A percentile compares a stretch with the other conserved stretches of the same genome.
phyloP scores from a whole-genome alignment of 164 flowering plant genomes.

The Echeveria elegans region DNA sequence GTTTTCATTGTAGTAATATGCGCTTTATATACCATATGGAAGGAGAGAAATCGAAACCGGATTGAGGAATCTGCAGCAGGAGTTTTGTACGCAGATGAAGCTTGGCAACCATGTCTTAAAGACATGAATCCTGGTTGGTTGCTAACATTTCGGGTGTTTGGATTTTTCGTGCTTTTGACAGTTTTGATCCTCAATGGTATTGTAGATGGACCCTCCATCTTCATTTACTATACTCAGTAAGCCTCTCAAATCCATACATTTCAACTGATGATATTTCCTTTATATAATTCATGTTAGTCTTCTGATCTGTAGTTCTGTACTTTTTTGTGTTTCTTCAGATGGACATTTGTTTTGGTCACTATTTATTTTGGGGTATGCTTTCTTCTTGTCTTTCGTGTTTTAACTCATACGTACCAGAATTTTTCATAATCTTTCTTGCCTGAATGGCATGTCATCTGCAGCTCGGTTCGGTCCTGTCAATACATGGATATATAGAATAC shows the following conservation, averaged over 20 bases:
- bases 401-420: background rate
- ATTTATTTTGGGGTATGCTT: conserved; percentile 10
- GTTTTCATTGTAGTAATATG: background rate
- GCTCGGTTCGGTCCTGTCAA: conserved; percentile 4
- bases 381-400: background rate
- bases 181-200: conserved; percentile 6
- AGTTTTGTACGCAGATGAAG: conserved; percentile 6
- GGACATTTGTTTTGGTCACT: conserved; percentile 9
- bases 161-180: conserved; percentile 6
- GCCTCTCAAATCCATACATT: background rate
- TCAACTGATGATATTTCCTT: background rate
- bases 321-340: too few relatives aligned
- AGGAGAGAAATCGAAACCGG: background rate
- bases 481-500: background rate
- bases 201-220: background rate
- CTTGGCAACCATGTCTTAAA: conserved; percentile 6
- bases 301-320: background rate
- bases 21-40: background rate
- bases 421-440: background rate
- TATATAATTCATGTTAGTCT: background rate
- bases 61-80: conserved; percentile 1
- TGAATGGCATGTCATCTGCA: background rate
- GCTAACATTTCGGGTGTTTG: conserved; percentile 6
- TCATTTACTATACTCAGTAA: conserved; percentile 8
- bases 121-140: conserved; percentile 6